phyloP scores from a whole-genome alignment of 2,329 filamentous ascomycete genomes.

The Xylariaceae sp. region DNA sequence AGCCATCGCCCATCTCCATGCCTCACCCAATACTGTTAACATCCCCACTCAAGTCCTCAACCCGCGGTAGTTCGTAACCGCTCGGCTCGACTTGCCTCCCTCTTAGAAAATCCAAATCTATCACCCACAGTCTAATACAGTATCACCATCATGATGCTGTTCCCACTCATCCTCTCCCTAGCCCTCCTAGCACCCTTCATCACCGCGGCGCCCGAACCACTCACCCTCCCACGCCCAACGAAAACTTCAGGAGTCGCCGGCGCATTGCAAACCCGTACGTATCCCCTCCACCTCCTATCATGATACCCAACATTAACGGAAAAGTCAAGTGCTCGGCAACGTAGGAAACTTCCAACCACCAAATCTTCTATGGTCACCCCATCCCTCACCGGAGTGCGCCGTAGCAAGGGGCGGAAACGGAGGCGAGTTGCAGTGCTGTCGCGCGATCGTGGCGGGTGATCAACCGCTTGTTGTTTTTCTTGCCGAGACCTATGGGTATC shows the following conservation, averaged over 20 bases:
- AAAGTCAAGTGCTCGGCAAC: conserved; percentile 18
- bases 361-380: conserved; percentile 20
- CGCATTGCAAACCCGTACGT: no score
- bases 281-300: not conserved
- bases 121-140: no score
- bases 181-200: not conserved
- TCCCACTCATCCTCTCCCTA: conserved; percentile 1
- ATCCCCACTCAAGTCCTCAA: no score
- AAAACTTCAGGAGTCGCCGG: no score
- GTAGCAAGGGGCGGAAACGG: conserved; percentile 25
- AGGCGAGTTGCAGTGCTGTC: conserved; percentile 30
- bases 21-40: no score
- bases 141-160: conserved; percentile 2
- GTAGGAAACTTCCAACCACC: conserved; percentile 25
- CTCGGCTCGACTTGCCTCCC: no score
- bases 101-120: no score
- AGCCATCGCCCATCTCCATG: no score
- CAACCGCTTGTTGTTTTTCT: conserved; percentile 27
- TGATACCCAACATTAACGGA: no score
- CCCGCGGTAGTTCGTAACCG: no score
- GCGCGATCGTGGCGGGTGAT: conserved; percentile 25
- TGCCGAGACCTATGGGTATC: conserved; percentile 26
- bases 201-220: conserved; percentile 2
- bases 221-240: no score
- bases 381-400: conserved; percentile 28